Base-by-base conservation (phyloP, 306 rosid species). In the Gastrolobium bilobum region DNA sequence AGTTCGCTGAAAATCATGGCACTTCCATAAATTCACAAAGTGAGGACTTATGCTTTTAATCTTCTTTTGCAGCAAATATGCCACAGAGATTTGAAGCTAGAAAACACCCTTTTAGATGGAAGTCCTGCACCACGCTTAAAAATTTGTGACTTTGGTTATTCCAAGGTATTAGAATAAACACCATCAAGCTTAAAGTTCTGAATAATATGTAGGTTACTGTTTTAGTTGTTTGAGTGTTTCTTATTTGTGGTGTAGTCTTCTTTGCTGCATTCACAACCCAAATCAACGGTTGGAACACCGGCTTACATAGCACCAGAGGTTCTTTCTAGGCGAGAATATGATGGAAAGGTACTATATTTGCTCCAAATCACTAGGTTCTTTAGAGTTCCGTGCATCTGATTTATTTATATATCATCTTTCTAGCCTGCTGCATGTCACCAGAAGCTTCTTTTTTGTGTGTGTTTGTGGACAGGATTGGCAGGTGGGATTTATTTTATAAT, bases 281-380 rank as follows among this genome's bases (percentile, higher is more conserved):
- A 86, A 71, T 89, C 92, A 71, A 89, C 92, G 13, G 92, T 89
- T 77, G 92, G 92, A 74, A 89, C 90, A 60, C 91, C 94, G 0
- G 94, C 91, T 29, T 89, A 89, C 61, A 89, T 89, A 65, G 93
- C 93, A 30, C 91, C 93, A 0, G 93, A 89, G 77, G 93, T 89
- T 75, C 91, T 87, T 62, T 89, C 93, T 38, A 82, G 90, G 79
- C 57, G 86, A 30, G 90, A 88, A 73, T 88, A 88, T 53, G 92
- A 88, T 79, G 92, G 93, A 66, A 89, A 87, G 86, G 93, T 87
- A 85, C 75, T 62, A 20, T 70, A 46, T 71, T 53, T 35, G 3
- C 75, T 50, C 43, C 38, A 7, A 30, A 7, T 44, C 1, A 38
- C 33, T 63, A 4, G 42, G 26, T 63, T 81, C 61, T 9, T 13